A percentile compares a stretch with the other conserved stretches of the same genome.
Conservation (phyloP, 768 basidiomycete genomes). For the Lyophyllum shimeji region DNA sequence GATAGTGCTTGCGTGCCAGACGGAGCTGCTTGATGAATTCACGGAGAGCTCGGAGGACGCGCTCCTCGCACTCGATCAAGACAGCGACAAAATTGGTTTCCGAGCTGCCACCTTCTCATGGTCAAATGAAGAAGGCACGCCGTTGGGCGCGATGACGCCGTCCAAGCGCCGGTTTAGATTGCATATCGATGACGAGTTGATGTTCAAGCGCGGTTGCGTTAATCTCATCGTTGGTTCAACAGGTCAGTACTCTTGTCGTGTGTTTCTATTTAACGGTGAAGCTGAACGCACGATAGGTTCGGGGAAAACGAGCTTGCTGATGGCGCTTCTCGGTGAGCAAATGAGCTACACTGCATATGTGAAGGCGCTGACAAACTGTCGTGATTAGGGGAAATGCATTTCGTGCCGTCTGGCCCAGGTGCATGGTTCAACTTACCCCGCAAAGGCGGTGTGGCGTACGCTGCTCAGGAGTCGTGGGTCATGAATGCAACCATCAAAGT, state of each 20-base stretch:
- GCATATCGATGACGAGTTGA: slow-evolving; percentile 47
- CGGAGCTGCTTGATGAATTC: slow-evolving; percentile 48
- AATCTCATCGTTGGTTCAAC: slow-evolving; percentile 63
- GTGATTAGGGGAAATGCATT: slow-evolving; percentile 61
- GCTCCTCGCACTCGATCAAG: slow-evolving; percentile 7
- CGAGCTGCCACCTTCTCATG: slow-evolving; percentile 55
- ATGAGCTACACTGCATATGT: neutral
- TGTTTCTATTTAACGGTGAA: neutral
- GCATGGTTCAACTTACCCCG: slow-evolving; percentile 74
- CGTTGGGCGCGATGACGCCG: slow-evolving; percentile 28
- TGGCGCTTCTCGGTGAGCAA: slow-evolving; percentile 51
- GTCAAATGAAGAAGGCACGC: slow-evolving; percentile 33
- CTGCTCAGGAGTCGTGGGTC: slow-evolving; percentile 84
- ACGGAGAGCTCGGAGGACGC: slow-evolving; percentile 15
- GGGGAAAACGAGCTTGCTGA: slow-evolving; percentile 65
- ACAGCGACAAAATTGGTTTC: slow-evolving; percentile 44
- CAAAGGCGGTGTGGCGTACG: slow-evolving; percentile 68
- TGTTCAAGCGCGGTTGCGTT: slow-evolving; percentile 50
- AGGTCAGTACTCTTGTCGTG: slow-evolving; percentile 19
- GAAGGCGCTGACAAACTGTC: neutral
- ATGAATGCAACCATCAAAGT: slow-evolving; percentile 74
- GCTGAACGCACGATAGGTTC: slow-evolving; percentile 21
- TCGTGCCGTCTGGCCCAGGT: slow-evolving; percentile 44
- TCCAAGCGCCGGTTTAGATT: slow-evolving; percentile 48
- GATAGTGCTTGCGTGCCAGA: slow-evolving; percentile 22